Evolutionary conservation across 805 yeast species (phyloP), one percentile per base, ranked within the genome.

Genomic region (Metschnikowia lochheadii): DNA sequence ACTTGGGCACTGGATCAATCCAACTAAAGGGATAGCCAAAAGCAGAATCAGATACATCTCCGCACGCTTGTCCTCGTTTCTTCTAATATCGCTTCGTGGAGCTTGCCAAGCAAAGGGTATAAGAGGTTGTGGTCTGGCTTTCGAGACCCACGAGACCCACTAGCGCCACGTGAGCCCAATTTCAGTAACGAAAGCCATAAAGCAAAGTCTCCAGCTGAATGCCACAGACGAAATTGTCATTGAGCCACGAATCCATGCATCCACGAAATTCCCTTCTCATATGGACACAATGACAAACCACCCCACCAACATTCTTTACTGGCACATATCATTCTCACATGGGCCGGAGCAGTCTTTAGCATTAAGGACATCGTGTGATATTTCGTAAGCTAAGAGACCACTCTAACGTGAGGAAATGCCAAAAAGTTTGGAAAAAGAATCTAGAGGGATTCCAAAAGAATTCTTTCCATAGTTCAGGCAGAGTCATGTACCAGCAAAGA

Each of bases 111-210:
- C 44, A 40, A 17, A 43, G 39, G 46, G 55, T 40, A 8, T 44
- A 35, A 31, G 52, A 37, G 52, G 42, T 51, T 50, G 56, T 55
- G 51, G 40, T 39, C 54, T 53, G 41, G 54, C 58, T 51, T 55
- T 57, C 55, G 60, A 48, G 52, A 21, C 43, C 40, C 47, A 40
- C 55, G 60, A 48, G 52, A 21, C 43, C 40, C 47, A 40, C 55
- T 58, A 48, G 52, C 7, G 21, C 34, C 47, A 40, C 38, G 37
- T 14, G 14, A 34, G 18, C 31, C 37, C 48, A 15, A 26, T 55
- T 53, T 41, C 17, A 37, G 50, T 53, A 55, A 55, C 51, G 51
- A 50, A 57, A 53, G 52, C 51, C 54, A 33, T 53, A 48, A 55
- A 57, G 54, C 57, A 55, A 57, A 55, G 37, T 21, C 14, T 20